A percentile compares a stretch with the other conserved stretches of the same genome.
Evolutionary conservation across 2,329 filamentous ascomycete genomes (phyloP).

Genomic region (Didymella pinodella): DNA sequence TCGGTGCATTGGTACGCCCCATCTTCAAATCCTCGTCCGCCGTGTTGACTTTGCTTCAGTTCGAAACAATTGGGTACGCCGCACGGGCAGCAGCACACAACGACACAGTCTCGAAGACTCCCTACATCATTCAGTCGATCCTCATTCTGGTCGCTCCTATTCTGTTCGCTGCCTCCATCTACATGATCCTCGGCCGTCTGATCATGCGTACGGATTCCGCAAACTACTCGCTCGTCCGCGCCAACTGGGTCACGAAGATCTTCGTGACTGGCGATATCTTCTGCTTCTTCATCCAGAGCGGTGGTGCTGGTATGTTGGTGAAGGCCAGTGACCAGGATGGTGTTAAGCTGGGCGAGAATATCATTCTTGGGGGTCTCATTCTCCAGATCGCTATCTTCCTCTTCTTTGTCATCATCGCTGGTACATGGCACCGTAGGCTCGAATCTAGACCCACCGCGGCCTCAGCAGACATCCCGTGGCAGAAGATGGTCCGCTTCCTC

Average conservation of each 20-base stretch:
- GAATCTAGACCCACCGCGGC: constrained; percentile 39
- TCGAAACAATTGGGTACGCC: constrained; percentile 53
- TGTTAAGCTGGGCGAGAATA: constrained; percentile 55
- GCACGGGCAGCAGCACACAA: constrained; percentile 38
- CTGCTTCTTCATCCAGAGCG: constrained; percentile 61
- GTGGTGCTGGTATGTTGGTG: constrained; percentile 56
- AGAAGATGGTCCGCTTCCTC: constrained; percentile 45
- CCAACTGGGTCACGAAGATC: constrained; percentile 60
- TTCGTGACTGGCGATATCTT: constrained; percentile 65
- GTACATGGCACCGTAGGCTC: constrained; percentile 61
- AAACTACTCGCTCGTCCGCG: constrained; percentile 54
- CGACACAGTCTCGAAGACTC: constrained; percentile 41
- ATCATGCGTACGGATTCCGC: constrained; percentile 54
- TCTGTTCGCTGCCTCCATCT: constrained; percentile 58
- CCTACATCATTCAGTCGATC: constrained; percentile 52
- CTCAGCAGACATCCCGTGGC: constrained; percentile 43
- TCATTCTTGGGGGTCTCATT: constrained; percentile 65
- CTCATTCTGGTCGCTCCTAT: constrained; percentile 55
- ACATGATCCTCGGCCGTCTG: constrained; percentile 57
- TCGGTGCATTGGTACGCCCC: constrained; percentile 59
- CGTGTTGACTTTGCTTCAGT: constrained; percentile 27
- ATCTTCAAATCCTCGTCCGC: constrained; percentile 12
- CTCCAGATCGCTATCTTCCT: constrained; percentile 66
- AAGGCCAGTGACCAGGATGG: constrained; percentile 32
- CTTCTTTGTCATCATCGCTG: constrained; percentile 61